Conservation (phyloP, 441 rosid species). For the Arabidopsis lyrata region DNA sequence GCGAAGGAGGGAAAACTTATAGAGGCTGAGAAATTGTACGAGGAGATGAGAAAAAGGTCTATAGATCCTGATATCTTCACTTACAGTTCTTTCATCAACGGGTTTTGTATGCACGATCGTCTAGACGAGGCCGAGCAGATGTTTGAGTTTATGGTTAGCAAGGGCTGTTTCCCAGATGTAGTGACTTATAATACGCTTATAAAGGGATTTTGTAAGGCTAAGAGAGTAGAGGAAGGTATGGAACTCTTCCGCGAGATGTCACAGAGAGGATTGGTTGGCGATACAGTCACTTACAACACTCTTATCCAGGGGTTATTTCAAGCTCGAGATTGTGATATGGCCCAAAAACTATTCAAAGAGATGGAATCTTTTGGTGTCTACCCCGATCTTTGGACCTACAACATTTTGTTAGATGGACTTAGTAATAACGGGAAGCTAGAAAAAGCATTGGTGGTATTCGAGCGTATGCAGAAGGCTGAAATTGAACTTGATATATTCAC, state of each 20-base stretch:
- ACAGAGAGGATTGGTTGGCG: too few relatives aligned
- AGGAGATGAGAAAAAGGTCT: background rate
- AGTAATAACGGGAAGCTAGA: too few relatives aligned
- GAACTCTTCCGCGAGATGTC: background rate
- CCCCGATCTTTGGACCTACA: too few relatives aligned
- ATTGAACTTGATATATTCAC: too few relatives aligned
- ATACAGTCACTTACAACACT: too few relatives aligned
- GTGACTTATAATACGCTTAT: background rate
- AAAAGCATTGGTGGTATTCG: too few relatives aligned
- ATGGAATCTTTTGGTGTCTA: too few relatives aligned
- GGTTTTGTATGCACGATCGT: background rate
- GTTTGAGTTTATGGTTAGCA: background rate
- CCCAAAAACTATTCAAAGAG: too few relatives aligned
- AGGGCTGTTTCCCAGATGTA: background rate
- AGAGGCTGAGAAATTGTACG: conserved; percentile 6
- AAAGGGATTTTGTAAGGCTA: background rate
- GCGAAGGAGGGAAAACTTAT: conserved; percentile 2
- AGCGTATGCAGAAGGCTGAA: too few relatives aligned
- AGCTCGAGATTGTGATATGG: too few relatives aligned
- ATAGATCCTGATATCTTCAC: background rate
- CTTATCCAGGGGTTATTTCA: too few relatives aligned
- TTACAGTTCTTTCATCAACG: background rate
- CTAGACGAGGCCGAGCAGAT: background rate
- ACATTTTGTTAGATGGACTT: too few relatives aligned
- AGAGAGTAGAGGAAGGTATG: background rate